A percentile compares a stretch with the other conserved stretches of the same genome.
These are phyloP conservation scores for Rhynchosporium graminicola DNA, from an alignment of 2,329 filamentous ascomycete species.

Conservation along the genomic window DNA sequence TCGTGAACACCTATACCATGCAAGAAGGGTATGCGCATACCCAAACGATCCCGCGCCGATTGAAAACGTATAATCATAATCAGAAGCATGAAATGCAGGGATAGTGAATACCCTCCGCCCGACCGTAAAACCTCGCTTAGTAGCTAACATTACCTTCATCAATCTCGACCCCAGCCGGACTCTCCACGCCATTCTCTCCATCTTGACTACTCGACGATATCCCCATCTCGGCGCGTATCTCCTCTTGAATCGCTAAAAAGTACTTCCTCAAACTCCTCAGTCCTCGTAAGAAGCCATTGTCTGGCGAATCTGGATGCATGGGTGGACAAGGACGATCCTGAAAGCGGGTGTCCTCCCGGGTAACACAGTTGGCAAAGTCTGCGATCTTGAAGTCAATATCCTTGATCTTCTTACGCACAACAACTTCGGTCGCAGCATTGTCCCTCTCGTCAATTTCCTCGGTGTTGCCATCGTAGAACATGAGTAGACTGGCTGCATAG, in stretches of 20 bases:
- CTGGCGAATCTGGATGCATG: conserved; percentile 74
- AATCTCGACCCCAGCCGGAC: conserved; percentile 16
- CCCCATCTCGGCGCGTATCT: conserved; percentile 53
- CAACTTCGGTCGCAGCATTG: conserved; percentile 43
- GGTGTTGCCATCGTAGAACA: conserved; percentile 91
- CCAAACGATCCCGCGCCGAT: conserved; percentile 11
- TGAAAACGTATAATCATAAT: conserved; percentile 12
- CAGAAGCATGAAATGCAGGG: background rate
- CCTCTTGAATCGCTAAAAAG: conserved; percentile 83
- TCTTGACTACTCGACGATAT: conserved; percentile 17
- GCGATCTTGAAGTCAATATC: conserved; percentile 94
- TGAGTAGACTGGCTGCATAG: conserved; percentile 90
- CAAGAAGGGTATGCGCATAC: conserved; percentile 19
- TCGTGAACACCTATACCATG: conserved; percentile 6
- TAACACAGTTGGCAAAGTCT: conserved; percentile 97
- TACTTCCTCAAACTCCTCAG: conserved; percentile 77
- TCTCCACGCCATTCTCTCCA: conserved; percentile 5
- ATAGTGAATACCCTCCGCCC: background rate
- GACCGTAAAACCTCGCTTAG: conserved; percentile 20
- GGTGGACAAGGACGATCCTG: conserved; percentile 73
- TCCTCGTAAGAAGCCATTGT: conserved; percentile 86
- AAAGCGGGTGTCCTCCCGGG: conserved; percentile 70
- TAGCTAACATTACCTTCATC: conserved; percentile 36
- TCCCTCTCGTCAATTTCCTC: conserved; percentile 52
- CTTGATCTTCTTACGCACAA: conserved; percentile 41